These are phyloP conservation scores for Fulvia fulva DNA, from an alignment of 2,329 filamentous ascomycete genomes.

Conservation along the genomic window DNA sequence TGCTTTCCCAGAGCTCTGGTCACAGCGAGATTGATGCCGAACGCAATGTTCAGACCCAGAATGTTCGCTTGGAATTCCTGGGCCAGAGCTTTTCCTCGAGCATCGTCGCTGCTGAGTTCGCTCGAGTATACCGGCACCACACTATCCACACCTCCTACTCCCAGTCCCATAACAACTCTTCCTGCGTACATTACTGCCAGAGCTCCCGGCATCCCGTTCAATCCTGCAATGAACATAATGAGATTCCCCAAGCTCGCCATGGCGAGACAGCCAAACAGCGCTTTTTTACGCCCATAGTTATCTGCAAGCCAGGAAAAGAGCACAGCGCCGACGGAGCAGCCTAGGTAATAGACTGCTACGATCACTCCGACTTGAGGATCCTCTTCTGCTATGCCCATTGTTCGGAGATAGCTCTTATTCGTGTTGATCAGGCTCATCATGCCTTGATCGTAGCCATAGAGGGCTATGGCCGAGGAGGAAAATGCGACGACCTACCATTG, in stretches of 20 bases:
- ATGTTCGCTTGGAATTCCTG: conserved; percentile 65
- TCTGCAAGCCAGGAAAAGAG: conserved; percentile 56
- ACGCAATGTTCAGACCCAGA: conserved; percentile 58
- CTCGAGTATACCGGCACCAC: conserved; percentile 59
- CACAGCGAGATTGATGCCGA: conserved; percentile 55
- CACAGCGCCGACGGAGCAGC: conserved; percentile 56
- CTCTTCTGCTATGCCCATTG: conserved; percentile 93
- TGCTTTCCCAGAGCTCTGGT: conserved; percentile 53
- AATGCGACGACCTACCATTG: conserved; percentile 47
- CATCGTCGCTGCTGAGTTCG: conserved; percentile 55
- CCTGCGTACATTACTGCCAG: conserved; percentile 50
- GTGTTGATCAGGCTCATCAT: conserved; percentile 57
- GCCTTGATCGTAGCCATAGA: conserved; percentile 43
- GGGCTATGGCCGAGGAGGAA: conserved; percentile 51
- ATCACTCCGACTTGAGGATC: conserved; percentile 59
- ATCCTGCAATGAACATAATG: conserved; percentile 57
- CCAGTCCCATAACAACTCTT: conserved; percentile 53
- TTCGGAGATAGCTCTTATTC: conserved; percentile 92
- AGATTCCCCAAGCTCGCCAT: conserved; percentile 54
- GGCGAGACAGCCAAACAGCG: conserved; percentile 54
- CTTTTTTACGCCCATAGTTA: conserved; percentile 50
- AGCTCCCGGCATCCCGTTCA: conserved; percentile 38
- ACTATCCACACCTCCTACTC: conserved; percentile 58
- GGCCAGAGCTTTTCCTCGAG: conserved; percentile 55
- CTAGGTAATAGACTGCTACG: conserved; percentile 60